These are phyloP conservation scores for Potentilla sterilis DNA, from an alignment of 306 rosid genomes.

Conservation along the genomic window DNA sequence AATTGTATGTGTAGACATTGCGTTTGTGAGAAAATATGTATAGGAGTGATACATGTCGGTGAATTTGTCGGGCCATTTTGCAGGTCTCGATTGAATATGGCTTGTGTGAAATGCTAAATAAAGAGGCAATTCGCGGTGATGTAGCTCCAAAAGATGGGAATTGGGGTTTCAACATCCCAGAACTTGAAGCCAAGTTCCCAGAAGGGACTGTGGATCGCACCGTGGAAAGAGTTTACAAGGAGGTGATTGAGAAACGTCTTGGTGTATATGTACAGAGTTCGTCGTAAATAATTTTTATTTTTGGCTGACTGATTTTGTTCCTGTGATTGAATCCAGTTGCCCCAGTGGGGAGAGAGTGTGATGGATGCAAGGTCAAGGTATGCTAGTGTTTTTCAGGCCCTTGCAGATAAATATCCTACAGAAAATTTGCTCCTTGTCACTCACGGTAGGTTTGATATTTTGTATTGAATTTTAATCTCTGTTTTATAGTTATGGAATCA, in stretches of 20 bases:
- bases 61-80: slow-evolving; percentile 12
- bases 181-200: slow-evolving; percentile 73
- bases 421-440: slow-evolving; percentile 88
- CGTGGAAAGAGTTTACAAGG: slow-evolving; percentile 54
- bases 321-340: slow-evolving; percentile 53
- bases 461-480: background rate
- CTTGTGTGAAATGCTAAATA: slow-evolving; percentile 78
- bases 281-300: background rate
- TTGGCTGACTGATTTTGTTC: slow-evolving; percentile 16
- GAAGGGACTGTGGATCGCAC: slow-evolving; percentile 61
- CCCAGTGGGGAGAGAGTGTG: slow-evolving; percentile 60
- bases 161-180: slow-evolving; percentile 66
- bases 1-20: background rate
- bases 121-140: slow-evolving; percentile 46
- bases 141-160: slow-evolving; percentile 65
- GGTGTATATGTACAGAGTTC: background rate
- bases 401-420: slow-evolving; percentile 64
- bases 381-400: slow-evolving; percentile 49
- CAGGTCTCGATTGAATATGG: slow-evolving; percentile 86
- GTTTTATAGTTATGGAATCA: background rate
- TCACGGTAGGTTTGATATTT: slow-evolving; percentile 54
- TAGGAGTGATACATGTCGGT: background rate
- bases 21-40: background rate
- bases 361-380: slow-evolving; percentile 52
- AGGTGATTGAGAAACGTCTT: slow-evolving; percentile 37